Percentiles rank a stretch among this genome's conserved stretches.
phyloP scores from a whole-genome alignment of 331 rosid species.

The Dryas integrifolia region DNA sequence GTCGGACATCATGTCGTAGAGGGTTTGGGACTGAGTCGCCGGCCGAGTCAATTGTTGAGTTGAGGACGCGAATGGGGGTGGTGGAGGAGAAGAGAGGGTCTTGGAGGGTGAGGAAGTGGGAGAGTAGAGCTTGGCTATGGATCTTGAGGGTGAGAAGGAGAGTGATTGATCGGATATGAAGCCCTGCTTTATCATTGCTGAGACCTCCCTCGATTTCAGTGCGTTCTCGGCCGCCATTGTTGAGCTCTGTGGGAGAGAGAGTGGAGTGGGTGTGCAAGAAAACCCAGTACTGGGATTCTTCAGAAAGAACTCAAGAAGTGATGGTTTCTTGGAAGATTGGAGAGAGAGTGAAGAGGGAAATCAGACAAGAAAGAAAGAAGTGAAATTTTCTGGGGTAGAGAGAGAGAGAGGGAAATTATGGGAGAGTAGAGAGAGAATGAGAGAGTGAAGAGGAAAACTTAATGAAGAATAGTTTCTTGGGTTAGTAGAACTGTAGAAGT shows the following conservation, averaged over 20 bases:
- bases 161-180: constrained; percentile 60
- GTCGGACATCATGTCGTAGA: constrained; percentile 75
- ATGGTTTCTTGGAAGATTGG: constrained; percentile 1
- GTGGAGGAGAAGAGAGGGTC: constrained; percentile 41
- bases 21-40: constrained; percentile 46
- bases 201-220: constrained; percentile 64
- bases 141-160: constrained; percentile 71
- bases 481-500: not conserved
- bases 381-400: not conserved
- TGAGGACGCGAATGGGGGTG: constrained; percentile 2
- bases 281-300: constrained; percentile 10
- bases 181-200: constrained; percentile 78
- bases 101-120: constrained; percentile 46
- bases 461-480: not conserved
- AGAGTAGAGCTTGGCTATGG: constrained; percentile 43
- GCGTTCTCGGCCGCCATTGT: constrained; percentile 63
- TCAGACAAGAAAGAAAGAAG: not conserved
- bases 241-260: constrained; percentile 19
- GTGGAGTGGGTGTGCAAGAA: not conserved
- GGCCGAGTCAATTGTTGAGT: constrained; percentile 28
- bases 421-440: not conserved
- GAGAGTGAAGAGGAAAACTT: not conserved
- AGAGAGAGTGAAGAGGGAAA: not conserved
- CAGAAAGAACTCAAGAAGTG: not conserved
- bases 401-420: not conserved